Percentiles rank a stretch among this genome's conserved stretches.
Conservation (phyloP, 345 rosid genomes). For the Tarenaya hassleriana region DNA sequence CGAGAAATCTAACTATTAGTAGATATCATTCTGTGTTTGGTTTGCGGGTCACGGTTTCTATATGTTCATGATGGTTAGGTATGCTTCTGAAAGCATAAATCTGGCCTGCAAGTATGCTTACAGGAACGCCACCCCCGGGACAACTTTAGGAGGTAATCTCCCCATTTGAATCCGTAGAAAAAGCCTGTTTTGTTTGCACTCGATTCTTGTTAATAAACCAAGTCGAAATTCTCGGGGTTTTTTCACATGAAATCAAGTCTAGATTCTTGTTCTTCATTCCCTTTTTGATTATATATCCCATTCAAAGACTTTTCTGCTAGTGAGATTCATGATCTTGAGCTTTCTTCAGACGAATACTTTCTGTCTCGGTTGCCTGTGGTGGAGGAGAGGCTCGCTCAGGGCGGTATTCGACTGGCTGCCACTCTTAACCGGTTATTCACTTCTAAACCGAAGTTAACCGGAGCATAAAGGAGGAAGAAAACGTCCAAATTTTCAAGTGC, state of each 20-base stretch:
- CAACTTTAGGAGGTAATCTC: slow-evolving; percentile 62
- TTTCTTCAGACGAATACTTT: slow-evolving; percentile 63
- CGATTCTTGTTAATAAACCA: not conserved
- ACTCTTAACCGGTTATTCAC: slow-evolving; percentile 71
- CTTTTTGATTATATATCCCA: too few relatives aligned
- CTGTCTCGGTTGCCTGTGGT: slow-evolving; percentile 72
- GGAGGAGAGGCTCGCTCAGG: slow-evolving; percentile 82
- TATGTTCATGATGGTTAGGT: slow-evolving; percentile 37
- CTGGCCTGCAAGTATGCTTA: slow-evolving; percentile 86
- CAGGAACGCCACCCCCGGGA: slow-evolving; percentile 80
- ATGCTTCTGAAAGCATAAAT: slow-evolving; percentile 76
- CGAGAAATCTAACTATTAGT: not conserved
- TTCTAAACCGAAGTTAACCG: slow-evolving; percentile 34
- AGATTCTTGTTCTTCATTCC: too few relatives aligned
- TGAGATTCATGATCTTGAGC: too few relatives aligned
- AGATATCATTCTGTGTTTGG: not conserved
- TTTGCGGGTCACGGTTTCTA: not conserved
- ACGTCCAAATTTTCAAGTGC: too few relatives aligned
- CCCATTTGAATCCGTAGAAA: not conserved
- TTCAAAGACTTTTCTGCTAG: too few relatives aligned
- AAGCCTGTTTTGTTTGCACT: too few relatives aligned
- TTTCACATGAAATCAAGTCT: not conserved
- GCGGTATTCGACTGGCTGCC: slow-evolving; percentile 74
- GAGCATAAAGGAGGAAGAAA: slow-evolving; percentile 23
- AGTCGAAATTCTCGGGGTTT: too few relatives aligned